Conservation (phyloP, 345 rosid species). For the Pelargonium nanum region DNA sequence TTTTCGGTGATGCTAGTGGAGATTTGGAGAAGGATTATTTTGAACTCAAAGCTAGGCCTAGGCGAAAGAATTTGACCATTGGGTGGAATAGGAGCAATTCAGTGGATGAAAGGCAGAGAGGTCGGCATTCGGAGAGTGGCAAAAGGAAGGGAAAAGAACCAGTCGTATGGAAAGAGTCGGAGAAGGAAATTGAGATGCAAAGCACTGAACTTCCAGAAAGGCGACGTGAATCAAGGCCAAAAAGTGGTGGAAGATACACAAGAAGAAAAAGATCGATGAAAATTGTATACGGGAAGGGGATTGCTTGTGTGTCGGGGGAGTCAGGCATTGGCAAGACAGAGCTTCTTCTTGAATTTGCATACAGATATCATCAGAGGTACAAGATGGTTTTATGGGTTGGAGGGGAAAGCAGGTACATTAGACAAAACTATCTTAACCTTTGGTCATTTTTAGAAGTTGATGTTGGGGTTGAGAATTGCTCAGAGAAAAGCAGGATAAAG, state of each 20-base stretch:
- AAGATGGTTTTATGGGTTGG: slow-evolving; percentile 95
- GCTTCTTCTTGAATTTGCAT: slow-evolving; percentile 87
- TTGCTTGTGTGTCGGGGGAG: slow-evolving; percentile 87
- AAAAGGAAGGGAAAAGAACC: slow-evolving; percentile 78
- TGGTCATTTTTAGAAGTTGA: slow-evolving; percentile 71
- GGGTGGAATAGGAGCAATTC: slow-evolving; percentile 59
- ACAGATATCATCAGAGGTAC: slow-evolving; percentile 77
- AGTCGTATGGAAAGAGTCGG: slow-evolving; percentile 92
- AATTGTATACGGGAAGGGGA: slow-evolving; percentile 67
- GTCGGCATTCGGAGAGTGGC: slow-evolving; percentile 16
- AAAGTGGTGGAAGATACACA: slow-evolving; percentile 28
- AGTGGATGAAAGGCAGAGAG: slow-evolving; percentile 38
- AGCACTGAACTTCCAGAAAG: slow-evolving; percentile 30
- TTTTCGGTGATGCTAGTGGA: slow-evolving; percentile 72
- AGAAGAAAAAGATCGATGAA: slow-evolving; percentile 62
- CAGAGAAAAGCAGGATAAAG: slow-evolving; percentile 47
- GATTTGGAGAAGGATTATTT: slow-evolving; percentile 74
- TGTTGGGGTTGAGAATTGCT: slow-evolving; percentile 54
- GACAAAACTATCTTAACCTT: slow-evolving; percentile 83
- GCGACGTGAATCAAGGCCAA: slow-evolving; percentile 23
- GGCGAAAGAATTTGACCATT: slow-evolving; percentile 53
- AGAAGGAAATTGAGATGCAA: slow-evolving; percentile 90
- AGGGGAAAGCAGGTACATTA: slow-evolving; percentile 78
- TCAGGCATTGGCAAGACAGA: slow-evolving; percentile 92
- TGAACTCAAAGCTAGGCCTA: slow-evolving; percentile 67